These are phyloP conservation scores for Galerina sulciceps DNA, from an alignment of 768 basidiomycete genomes.

Conservation along the genomic window DNA sequence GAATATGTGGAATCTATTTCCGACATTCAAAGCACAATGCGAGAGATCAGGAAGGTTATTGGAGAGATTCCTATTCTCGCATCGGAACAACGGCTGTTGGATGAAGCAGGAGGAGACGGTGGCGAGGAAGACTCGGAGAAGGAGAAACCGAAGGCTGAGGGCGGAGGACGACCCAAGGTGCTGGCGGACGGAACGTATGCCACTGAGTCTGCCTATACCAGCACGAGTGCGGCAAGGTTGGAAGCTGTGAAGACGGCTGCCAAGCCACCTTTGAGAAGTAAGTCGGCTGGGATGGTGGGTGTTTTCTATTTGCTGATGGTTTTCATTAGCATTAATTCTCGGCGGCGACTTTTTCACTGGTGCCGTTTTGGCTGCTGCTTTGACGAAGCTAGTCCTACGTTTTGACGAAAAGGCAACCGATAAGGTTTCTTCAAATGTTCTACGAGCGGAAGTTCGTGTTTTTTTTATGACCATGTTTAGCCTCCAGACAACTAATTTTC, in stretches of 20 bases:
- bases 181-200: constrained; percentile 98
- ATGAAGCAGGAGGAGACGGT: constrained; percentile 61
- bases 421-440: constrained; percentile 55
- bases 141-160: constrained; percentile 47
- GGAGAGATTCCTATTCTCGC: constrained; percentile 98
- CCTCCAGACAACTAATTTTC: neutral
- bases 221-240: constrained; percentile 59
- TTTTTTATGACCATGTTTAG: neutral
- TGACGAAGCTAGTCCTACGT: constrained; percentile 91
- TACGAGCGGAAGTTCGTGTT: constrained; percentile 80
- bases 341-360: constrained; percentile 98
- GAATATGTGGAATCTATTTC: constrained; percentile 78
- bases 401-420: constrained; percentile 61
- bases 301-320: neutral
- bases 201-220: constrained; percentile 89
- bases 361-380: constrained; percentile 82
- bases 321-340: constrained; percentile 71
- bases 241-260: constrained; percentile 86
- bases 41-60: constrained; percentile 80
- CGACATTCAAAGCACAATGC: constrained; percentile 76
- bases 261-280: constrained; percentile 90
- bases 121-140: constrained; percentile 55
- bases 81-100: constrained; percentile 81
- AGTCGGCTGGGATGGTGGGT: constrained; percentile 20
- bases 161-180: constrained; percentile 70